Conservation (phyloP, 2,329 filamentous ascomycete species). For the Alternaria incomplexa region DNA sequence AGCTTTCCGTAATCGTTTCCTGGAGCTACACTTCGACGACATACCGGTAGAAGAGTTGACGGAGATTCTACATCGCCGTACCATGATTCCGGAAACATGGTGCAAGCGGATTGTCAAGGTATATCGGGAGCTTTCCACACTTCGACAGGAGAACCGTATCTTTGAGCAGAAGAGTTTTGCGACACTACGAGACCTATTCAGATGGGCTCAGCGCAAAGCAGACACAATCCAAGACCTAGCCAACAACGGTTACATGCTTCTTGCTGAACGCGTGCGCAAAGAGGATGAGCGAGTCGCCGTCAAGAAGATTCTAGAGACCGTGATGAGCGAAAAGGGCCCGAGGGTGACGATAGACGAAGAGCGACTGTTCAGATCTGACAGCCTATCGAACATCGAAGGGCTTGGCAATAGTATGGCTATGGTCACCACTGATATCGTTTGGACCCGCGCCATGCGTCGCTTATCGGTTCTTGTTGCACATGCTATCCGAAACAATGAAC, state of each 20-base stretch:
- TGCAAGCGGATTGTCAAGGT: conserved; percentile 90
- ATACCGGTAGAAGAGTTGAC: conserved; percentile 95
- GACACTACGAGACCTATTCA: conserved; percentile 91
- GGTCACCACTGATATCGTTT: conserved; percentile 67
- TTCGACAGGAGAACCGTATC: conserved; percentile 86
- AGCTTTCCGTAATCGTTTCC: conserved; percentile 94
- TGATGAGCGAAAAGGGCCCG: conserved; percentile 68
- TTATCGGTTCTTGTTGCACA: conserved; percentile 88
- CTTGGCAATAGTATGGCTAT: conserved; percentile 34
- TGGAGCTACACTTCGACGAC: conserved; percentile 97
- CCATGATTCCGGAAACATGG: conserved; percentile 88
- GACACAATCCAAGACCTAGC: conserved; percentile 89
- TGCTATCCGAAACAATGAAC: conserved; percentile 88
- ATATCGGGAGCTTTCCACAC: conserved; percentile 87
- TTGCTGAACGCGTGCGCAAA: conserved; percentile 94
- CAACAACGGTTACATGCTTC: conserved; percentile 91
- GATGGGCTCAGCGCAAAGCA: conserved; percentile 87
- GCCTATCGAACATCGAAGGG: conserved; percentile 44
- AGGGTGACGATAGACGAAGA: conserved; percentile 77
- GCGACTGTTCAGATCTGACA: conserved; percentile 67
- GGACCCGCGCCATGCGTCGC: conserved; percentile 93
- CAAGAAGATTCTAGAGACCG: conserved; percentile 84
- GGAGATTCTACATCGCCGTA: conserved; percentile 86
- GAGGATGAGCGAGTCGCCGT: conserved; percentile 83
- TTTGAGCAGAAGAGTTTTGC: conserved; percentile 99